These are phyloP conservation scores for Micractinium sp. DNA, from an alignment of 139 green algal species.

Conservation along the genomic window DNA sequence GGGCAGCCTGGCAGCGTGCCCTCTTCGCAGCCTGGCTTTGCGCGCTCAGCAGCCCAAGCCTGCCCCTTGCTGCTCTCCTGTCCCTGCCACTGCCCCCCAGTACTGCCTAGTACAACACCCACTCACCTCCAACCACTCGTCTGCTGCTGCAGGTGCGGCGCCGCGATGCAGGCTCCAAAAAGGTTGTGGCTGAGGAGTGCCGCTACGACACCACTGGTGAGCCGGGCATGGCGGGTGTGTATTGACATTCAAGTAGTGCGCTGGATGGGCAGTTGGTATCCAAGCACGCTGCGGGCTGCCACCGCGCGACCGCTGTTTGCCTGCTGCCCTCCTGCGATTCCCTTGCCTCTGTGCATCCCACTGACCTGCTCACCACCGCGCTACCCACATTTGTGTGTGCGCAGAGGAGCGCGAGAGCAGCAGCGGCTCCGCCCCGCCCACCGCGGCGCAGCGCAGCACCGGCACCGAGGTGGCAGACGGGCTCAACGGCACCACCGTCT, in stretches of 20 bases:
- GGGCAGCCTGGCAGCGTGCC: too few species aligned
- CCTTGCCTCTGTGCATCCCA: too few species aligned
- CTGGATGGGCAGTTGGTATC: not conserved
- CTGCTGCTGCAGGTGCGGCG: conserved; percentile 41
- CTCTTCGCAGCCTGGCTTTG: too few species aligned
- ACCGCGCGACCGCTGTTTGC: too few species aligned
- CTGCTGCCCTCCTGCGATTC: too few species aligned
- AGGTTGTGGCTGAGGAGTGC: conserved; percentile 47
- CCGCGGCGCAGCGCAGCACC: not conserved
- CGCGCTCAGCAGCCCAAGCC: too few species aligned
- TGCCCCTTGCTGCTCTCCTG: not conserved
- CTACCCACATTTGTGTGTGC: not conserved
- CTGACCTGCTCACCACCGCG: not conserved
- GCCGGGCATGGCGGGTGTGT: not conserved
- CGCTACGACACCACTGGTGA: conserved; percentile 49
- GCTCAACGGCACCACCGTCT: conserved; percentile 33
- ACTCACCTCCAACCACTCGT: not conserved
- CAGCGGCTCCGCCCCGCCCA: not conserved
- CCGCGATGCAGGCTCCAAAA: conserved; percentile 36
- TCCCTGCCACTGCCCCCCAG: not conserved
- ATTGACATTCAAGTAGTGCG: not conserved
- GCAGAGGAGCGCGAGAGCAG: conserved; percentile 4
- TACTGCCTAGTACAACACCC: not conserved
- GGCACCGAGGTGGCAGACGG: conserved; percentile 26
- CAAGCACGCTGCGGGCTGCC: too few species aligned